These are phyloP conservation scores for Heterobasidion parviporum DNA, from an alignment of 1,284 basidiomycete genomes.

Conservation along the genomic window DNA sequence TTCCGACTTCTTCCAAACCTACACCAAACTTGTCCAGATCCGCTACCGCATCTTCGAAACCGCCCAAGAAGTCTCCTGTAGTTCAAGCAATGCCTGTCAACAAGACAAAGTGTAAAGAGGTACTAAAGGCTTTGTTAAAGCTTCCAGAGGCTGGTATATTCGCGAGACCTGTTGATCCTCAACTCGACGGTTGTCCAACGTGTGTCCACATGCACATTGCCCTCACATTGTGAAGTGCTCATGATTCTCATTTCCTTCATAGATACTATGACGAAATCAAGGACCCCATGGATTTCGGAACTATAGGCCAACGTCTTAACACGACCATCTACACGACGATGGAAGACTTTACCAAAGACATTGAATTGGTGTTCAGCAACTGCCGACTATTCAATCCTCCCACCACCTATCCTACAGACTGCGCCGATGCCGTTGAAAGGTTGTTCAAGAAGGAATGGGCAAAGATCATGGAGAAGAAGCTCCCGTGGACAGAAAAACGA, in stretches of 20 bases:
- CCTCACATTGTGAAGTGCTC: conserved; percentile 3
- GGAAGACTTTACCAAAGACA: conserved; percentile 77
- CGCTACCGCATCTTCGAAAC: neutral
- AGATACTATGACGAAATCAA: conserved; percentile 93
- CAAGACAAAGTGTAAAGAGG: conserved; percentile 72
- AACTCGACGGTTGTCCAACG: conserved; percentile 80
- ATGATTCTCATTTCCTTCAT: neutral
- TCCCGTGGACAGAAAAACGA: conserved; percentile 78
- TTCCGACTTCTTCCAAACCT: no score
- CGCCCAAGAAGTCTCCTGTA: conserved; percentile 26
- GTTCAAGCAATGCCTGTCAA: conserved; percentile 45
- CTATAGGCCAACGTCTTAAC: conserved; percentile 69
- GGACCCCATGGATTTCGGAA: conserved; percentile 92
- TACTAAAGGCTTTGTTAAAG: conserved; percentile 61
- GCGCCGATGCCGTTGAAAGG: conserved; percentile 69
- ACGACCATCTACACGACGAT: conserved; percentile 65
- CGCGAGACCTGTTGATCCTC: conserved; percentile 79
- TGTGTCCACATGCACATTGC: conserved; percentile 30
- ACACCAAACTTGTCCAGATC: no score
- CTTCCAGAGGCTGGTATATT: conserved; percentile 75
- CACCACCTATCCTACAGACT: conserved; percentile 65
- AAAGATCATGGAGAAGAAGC: conserved; percentile 65
- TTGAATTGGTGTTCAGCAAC: conserved; percentile 83
- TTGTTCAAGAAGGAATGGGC: conserved; percentile 84
- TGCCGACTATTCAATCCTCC: conserved; percentile 86